Percentiles rank a stretch among this genome's conserved stretches.
These are phyloP conservation scores for Crithidia bombi DNA, from an alignment of 208 protist species.

Conservation along the genomic window DNA sequence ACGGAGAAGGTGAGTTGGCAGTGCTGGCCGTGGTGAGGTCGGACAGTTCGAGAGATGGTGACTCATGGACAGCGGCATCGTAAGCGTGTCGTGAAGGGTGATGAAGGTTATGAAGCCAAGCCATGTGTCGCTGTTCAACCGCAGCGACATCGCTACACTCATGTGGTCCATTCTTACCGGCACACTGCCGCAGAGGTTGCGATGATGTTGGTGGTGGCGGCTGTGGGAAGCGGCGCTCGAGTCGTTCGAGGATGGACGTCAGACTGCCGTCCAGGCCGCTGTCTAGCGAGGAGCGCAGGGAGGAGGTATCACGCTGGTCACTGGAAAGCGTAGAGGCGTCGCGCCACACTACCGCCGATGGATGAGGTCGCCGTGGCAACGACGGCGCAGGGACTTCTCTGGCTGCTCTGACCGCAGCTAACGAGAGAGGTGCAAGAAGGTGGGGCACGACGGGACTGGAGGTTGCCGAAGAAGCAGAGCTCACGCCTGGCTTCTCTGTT, in stretches of 20 bases:
- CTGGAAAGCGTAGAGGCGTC: background rate
- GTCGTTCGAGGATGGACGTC: background rate
- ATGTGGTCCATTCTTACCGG: background rate
- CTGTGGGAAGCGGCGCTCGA: constrained; percentile 5
- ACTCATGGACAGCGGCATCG: background rate
- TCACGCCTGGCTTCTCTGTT: background rate
- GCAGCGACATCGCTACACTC: background rate
- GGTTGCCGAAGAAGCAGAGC: background rate
- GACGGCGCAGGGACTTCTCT: background rate
- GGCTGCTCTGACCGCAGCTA: background rate
- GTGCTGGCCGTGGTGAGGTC: background rate
- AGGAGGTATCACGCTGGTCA: background rate
- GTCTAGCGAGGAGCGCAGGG: background rate
- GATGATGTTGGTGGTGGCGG: background rate
- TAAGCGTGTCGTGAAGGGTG: background rate
- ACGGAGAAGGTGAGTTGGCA: background rate
- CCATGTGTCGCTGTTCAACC: background rate
- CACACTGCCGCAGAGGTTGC: no score
- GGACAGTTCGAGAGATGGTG: background rate
- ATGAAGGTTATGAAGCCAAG: background rate
- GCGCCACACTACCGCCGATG: background rate
- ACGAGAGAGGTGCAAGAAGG: background rate
- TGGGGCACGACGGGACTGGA: constrained; percentile 2
- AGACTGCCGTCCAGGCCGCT: constrained; percentile 9
- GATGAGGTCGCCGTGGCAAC: background rate